Percentiles rank a stretch among this genome's conserved stretches.
phyloP scores from a whole-genome alignment of 306 rosid species.

The Crotalaria pallida region DNA sequence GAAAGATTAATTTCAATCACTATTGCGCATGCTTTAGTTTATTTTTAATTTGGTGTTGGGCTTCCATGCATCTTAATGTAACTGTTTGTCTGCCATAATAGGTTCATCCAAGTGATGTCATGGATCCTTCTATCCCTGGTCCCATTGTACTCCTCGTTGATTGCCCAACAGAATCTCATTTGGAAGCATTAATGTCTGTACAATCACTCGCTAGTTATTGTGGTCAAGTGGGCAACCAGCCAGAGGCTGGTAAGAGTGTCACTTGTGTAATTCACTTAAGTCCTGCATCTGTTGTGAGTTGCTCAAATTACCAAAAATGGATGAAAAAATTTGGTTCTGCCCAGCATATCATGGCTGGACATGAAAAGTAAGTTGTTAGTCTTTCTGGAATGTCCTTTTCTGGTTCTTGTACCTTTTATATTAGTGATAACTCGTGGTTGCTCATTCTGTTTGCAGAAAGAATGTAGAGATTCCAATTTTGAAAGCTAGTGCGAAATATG shows the following conservation, averaged over 20 bases:
- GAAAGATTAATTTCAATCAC: not conserved
- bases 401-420: slow-evolving; percentile 1
- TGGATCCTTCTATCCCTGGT: slow-evolving; percentile 90
- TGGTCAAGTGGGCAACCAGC: slow-evolving; percentile 38
- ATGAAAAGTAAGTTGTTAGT: slow-evolving; percentile 53
- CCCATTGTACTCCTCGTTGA: slow-evolving; percentile 89
- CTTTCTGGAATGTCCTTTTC: not conserved
- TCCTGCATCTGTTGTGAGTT: slow-evolving; percentile 60
- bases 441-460: slow-evolving; percentile 50
- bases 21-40: slow-evolving; percentile 10
- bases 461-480: slow-evolving; percentile 79
- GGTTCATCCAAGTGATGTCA: slow-evolving; percentile 93
- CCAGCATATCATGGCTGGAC: slow-evolving; percentile 91
- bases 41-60: slow-evolving; percentile 13
- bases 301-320: slow-evolving; percentile 73
- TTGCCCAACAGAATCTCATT: slow-evolving; percentile 83
- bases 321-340: slow-evolving; percentile 70
- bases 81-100: slow-evolving; percentile 28
- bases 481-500: slow-evolving; percentile 76
- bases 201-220: slow-evolving; percentile 51
- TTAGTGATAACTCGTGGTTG: slow-evolving; percentile 13
- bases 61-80: slow-evolving; percentile 14
- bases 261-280: slow-evolving; percentile 77
- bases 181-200: slow-evolving; percentile 52
- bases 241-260: slow-evolving; percentile 48